phyloP scores from a whole-genome alignment of 331 rosid species.

The Spiraea crenata region DNA sequence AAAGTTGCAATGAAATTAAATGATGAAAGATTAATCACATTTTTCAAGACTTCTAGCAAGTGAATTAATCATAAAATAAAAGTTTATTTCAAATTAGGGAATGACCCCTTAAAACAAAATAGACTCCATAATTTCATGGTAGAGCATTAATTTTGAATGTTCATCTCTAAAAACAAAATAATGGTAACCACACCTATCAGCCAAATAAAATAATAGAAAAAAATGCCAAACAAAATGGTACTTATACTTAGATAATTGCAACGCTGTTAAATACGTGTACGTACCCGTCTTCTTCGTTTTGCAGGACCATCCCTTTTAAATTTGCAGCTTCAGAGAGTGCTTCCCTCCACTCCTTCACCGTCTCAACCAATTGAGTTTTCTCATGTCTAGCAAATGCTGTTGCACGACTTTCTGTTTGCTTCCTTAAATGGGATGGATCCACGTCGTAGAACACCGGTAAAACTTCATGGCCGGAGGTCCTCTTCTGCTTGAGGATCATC shows the following conservation, averaged over 20 bases:
- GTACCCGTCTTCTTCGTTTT: constrained; percentile 4
- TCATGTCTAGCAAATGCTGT: constrained; percentile 8
- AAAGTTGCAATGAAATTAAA: neutral
- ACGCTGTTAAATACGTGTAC: too few relatives aligned
- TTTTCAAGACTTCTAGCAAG: too few relatives aligned
- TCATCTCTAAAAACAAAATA: too few relatives aligned
- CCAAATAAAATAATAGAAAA: too few relatives aligned
- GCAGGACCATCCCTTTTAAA: constrained; percentile 8
- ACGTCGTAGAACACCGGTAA: constrained; percentile 18
- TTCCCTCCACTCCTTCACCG: constrained; percentile 7
- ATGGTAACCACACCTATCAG: too few relatives aligned
- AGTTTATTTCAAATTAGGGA: too few relatives aligned
- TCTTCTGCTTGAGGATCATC: neutral
- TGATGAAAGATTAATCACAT: neutral
- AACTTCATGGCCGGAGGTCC: neutral
- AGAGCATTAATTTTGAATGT: too few relatives aligned
- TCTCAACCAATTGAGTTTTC: neutral
- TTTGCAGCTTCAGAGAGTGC: constrained; percentile 12
- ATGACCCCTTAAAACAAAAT: too few relatives aligned
- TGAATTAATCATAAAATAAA: too few relatives aligned
- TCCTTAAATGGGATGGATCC: constrained; percentile 14
- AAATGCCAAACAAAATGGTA: too few relatives aligned
- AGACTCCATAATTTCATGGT: too few relatives aligned
- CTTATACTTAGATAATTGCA: too few relatives aligned
- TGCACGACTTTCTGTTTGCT: neutral